Percentiles rank a stretch among this genome's conserved stretches.
Evolutionary conservation across 1,284 basidiomycete species (phyloP).

Genomic region (Takashimella koratensis): DNA sequence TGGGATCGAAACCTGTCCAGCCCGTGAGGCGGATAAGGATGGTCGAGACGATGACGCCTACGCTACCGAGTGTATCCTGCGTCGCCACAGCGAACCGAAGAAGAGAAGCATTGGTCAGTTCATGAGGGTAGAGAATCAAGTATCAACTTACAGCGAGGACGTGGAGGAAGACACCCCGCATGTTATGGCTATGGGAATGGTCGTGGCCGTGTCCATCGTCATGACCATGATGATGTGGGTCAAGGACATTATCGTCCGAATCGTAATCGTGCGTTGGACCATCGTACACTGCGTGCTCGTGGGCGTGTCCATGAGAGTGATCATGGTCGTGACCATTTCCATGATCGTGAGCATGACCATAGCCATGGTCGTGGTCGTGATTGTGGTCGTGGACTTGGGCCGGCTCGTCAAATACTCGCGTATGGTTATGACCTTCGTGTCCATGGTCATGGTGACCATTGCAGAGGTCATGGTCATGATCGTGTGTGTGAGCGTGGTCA

Average conservation of each 20-base stretch:
- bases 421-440: too few relatives aligned
- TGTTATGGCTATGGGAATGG: constrained; percentile 87
- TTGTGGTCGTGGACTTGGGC: constrained; percentile 35
- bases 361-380: constrained; percentile 33
- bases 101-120: too few relatives aligned
- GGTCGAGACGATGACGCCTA: constrained; percentile 98
- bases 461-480: constrained; percentile 54
- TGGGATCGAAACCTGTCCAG: constrained; percentile 99
- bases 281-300: constrained; percentile 9
- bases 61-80: constrained; percentile 46
- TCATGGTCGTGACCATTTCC: constrained; percentile 49
- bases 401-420: too few relatives aligned
- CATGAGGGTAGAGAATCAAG: background rate
- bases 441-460: constrained; percentile 40
- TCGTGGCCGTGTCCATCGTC: constrained; percentile 19
- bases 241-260: constrained; percentile 53
- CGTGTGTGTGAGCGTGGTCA: constrained; percentile 16
- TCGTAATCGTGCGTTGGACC: constrained; percentile 9
- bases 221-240: constrained; percentile 41
- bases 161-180: constrained; percentile 93
- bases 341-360: constrained; percentile 55
- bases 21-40: constrained; percentile 92
- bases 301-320: constrained; percentile 14
- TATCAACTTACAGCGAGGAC: constrained; percentile 32
- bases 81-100: background rate